Conservation (phyloP, 2,329 filamentous ascomycete genomes). For the Chaetomium sp. region DNA sequence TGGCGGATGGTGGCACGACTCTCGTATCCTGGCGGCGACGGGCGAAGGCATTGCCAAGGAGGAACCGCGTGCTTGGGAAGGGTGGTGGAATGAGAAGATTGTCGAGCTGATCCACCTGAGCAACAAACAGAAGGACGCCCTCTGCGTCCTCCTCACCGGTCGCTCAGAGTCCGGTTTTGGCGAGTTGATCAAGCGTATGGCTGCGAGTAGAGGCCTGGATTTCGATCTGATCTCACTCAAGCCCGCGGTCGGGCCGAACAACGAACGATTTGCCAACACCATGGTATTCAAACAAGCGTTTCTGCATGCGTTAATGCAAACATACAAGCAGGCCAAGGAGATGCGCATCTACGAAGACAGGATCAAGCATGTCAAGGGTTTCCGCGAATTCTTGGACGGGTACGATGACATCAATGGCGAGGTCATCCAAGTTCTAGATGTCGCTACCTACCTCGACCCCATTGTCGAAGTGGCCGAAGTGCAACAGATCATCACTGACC, state of each 20-base stretch:
- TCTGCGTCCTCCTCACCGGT: constrained; percentile 83
- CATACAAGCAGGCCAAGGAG: constrained; percentile 76
- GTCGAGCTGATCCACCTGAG: constrained; percentile 73
- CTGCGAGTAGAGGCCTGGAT: constrained; percentile 66
- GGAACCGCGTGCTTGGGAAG: constrained; percentile 76
- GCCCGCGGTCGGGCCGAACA: constrained; percentile 72
- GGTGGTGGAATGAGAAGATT: constrained; percentile 96
- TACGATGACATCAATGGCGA: constrained; percentile 74
- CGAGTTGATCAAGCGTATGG: constrained; percentile 74
- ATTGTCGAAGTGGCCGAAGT: constrained; percentile 75
- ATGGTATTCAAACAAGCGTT: constrained; percentile 91
- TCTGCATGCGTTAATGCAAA: constrained; percentile 73
- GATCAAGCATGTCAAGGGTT: constrained; percentile 64
- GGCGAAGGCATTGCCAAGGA: constrained; percentile 77
- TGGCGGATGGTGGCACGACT: constrained; percentile 97
- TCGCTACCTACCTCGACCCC: constrained; percentile 66
- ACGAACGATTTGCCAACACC: constrained; percentile 71
- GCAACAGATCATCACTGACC: constrained; percentile 80
- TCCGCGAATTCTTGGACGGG: constrained; percentile 74
- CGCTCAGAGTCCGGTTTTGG: constrained; percentile 71
- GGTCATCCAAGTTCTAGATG: constrained; percentile 80
- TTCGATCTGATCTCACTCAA: constrained; percentile 90
- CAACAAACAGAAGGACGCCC: constrained; percentile 74
- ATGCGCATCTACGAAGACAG: constrained; percentile 69
- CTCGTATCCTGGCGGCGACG: constrained; percentile 75